Evolutionary conservation across 768 basidiomycete species (phyloP), one percentile per base, ranked within the genome.

Genomic region (Galerina marginata): DNA sequence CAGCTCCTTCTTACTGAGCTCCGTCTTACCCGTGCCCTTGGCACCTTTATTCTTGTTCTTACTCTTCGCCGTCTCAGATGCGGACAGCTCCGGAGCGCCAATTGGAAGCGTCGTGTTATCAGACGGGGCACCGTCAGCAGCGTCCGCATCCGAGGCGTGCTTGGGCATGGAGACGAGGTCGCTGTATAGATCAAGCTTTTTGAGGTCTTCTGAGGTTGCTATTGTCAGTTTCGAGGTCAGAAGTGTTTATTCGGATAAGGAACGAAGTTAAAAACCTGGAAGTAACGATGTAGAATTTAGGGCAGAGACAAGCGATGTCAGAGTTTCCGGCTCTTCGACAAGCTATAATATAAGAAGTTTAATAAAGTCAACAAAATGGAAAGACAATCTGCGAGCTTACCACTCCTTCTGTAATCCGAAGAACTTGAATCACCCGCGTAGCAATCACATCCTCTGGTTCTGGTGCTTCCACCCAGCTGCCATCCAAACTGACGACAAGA

Each of bases 141-240:
- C 58, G 16, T 50, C 29, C 14, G 38, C 50, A 16, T 66, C 62
- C 33, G 58, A 55, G 36, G 51, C 36, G 53, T 81, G 79, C 67
- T 92, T 92, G 3, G 90, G 90, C 60, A 92, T 74, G 20, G 81
- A 77, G 0, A 76, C 72, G 29, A 92, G 77, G 51, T 80, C 77
- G 2, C 77, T 73, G 66, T 93, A 93, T 2, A 92, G 73, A 53
- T 90, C 86, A 1, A 92, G 75, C 3, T 72, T 67, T 55, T 82
- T 76, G 4, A 89, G 68, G 14, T 86, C 85, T 9, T 78, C 77
- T 3, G 68, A 54, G 0, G 80, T 78, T 5, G 86, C 87, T 89
- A 20, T 20, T 48, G 20, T 20, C 20, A 33, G 7, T 33, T 33
- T 4, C 39, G 25, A 6, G n/a, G 25, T 12, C 10, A 33, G 25